Percentiles rank a stretch among this genome's conserved stretches.
phyloP scores from a whole-genome alignment of 768 basidiomycete genomes.

The Sporobolomyces phaffii region DNA sequence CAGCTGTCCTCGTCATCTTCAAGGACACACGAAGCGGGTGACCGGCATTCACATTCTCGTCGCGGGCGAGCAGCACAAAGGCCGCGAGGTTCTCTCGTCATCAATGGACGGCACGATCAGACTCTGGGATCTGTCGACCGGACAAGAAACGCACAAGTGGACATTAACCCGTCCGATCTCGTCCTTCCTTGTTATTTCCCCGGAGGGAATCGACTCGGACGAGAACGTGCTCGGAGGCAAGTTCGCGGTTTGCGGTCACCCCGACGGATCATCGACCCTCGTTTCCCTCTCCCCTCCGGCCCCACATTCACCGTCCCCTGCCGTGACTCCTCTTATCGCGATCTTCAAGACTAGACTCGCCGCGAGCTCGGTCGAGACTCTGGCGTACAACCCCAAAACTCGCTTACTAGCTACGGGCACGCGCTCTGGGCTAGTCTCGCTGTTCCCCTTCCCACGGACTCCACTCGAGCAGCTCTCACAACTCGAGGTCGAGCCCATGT shows the following conservation, averaged over 20 bases:
- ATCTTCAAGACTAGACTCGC: neutral
- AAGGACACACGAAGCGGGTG: slow-evolving; percentile 61
- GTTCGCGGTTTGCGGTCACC: slow-evolving; percentile 6
- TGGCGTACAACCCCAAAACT: neutral
- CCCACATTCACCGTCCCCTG: neutral
- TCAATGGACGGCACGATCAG: slow-evolving; percentile 64
- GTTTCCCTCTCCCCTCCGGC: slow-evolving; percentile 6
- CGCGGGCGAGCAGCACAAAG: slow-evolving; percentile 44
- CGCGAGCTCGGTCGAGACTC: neutral
- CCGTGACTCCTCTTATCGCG: neutral
- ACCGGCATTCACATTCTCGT: slow-evolving; percentile 61
- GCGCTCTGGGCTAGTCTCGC: neutral
- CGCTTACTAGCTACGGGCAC: neutral
- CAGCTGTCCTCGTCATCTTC: slow-evolving; percentile 57
- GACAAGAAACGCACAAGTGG: slow-evolving; percentile 51
- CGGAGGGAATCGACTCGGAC: neutral
- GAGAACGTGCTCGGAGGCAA: neutral
- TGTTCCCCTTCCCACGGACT: neutral
- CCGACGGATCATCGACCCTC: slow-evolving; percentile 10
- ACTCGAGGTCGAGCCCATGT: neutral
- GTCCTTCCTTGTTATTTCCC: slow-evolving; percentile 2
- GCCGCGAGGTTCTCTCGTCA: slow-evolving; percentile 61
- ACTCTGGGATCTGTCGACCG: slow-evolving; percentile 65
- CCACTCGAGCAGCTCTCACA: neutral
- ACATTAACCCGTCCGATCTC: neutral